These are phyloP conservation scores for Scheffersomyces segobiensis DNA, from an alignment of 1,139 yeast species.

Conservation along the genomic window DNA sequence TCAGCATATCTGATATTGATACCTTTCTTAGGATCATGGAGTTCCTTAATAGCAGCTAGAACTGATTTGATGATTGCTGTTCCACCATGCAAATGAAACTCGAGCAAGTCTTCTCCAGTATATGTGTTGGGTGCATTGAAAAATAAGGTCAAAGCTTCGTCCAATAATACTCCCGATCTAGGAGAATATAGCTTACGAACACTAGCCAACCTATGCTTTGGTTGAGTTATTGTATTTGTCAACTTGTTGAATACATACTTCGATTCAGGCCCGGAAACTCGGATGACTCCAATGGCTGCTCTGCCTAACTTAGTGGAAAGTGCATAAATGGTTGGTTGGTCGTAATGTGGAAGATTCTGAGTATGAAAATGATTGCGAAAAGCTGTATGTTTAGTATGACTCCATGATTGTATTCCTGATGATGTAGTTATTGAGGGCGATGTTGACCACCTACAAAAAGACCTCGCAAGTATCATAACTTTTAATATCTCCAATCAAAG, in stretches of 20 bases:
- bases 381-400: not conserved
- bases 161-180: constrained; percentile 47
- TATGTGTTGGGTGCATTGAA: constrained; percentile 80
- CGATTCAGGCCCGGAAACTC: constrained; percentile 77
- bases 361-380: not conserved
- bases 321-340: constrained; percentile 77
- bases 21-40: constrained; percentile 45
- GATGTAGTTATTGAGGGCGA: not conserved
- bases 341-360: not conserved
- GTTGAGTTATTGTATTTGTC: constrained; percentile 40
- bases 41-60: constrained; percentile 55
- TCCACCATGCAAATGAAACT: constrained; percentile 92
- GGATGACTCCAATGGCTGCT: constrained; percentile 84
- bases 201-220: constrained; percentile 55
- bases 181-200: constrained; percentile 56
- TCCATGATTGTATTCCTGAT: not conserved
- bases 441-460: not conserved
- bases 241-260: constrained; percentile 43
- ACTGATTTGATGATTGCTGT: constrained; percentile 78
- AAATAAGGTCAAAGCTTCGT: constrained; percentile 71
- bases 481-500: not conserved
- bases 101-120: constrained; percentile 90
- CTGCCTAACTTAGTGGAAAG: constrained; percentile 79
- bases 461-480: not conserved
- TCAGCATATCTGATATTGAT: constrained; percentile 75